phyloP scores from a whole-genome alignment of 116 monocot species.

The Trichopus zeylanicus region DNA sequence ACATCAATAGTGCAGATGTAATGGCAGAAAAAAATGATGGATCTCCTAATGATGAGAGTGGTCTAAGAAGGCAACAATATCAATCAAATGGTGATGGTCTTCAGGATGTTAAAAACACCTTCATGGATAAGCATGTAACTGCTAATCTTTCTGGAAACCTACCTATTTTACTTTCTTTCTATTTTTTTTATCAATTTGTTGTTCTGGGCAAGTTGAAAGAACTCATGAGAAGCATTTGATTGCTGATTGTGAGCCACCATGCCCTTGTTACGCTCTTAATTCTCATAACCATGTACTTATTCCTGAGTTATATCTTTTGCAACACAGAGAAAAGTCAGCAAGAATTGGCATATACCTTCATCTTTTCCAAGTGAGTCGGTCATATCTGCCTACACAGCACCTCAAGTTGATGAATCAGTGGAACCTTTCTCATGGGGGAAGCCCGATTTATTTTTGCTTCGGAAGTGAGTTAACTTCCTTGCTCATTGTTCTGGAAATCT shows the following conservation, averaged over 20 bases:
- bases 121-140: constrained; percentile 78
- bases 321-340: constrained; percentile 91
- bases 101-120: constrained; percentile 36
- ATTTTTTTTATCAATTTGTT: constrained; percentile 4
- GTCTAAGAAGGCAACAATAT: constrained; percentile 12
- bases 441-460: constrained; percentile 72
- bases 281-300: too few relatives aligned
- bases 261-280: too few relatives aligned
- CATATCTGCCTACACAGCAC: constrained; percentile 60
- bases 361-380: constrained; percentile 85
- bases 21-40: constrained; percentile 2
- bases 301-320: constrained; percentile 5
- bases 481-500: not conserved
- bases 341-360: constrained; percentile 91
- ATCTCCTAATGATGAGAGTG: constrained; percentile 12
- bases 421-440: constrained; percentile 93
- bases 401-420: constrained; percentile 86
- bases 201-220: too few relatives aligned
- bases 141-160: not conserved
- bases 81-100: constrained; percentile 17
- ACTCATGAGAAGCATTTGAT: too few relatives aligned
- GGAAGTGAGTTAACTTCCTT: constrained; percentile 45
- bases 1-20: constrained; percentile 17
- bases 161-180: constrained; percentile 8
- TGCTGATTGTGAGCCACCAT: too few relatives aligned